Evolutionary conservation across 306 rosid genomes (phyloP), one percentile per base, ranked within the genome.

Genomic region (Pyrus pyrifolia): DNA sequence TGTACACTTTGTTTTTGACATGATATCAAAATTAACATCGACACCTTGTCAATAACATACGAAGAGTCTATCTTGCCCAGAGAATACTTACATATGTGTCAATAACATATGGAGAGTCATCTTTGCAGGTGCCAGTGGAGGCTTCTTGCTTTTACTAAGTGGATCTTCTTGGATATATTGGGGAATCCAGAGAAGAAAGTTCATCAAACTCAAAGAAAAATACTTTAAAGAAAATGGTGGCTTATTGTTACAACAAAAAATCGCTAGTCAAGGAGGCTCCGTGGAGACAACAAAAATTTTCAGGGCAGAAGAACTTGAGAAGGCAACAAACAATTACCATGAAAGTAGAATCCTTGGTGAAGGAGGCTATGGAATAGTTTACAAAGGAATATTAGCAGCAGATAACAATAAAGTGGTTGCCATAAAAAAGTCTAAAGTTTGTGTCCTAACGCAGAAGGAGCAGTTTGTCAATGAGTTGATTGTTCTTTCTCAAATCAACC

Each of bases 181-280:
- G 69, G 84, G 85, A n/a, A 7, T 18, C 29, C 77, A 61, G 40
- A 76, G 77, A 30, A 71, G n/a, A 27, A 81, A 33, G 33, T 45
- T 11, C 70, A 33, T 72, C 61, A 68, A 62, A 42, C 81, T 53
- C 35, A 76, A 53, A 67, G 52, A 71, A 22, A 38, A 38, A 0
- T 38, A 38, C 42, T 38, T 38, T 7, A 38, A 38, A 38, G 42
- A 38, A 38, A 38, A 38, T 38, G 42, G 42, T 38, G 9, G 42
- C 42, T 5, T 33, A 8, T 11, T 22, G 40, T 33, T 76, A 1
- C 38, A 2, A 9, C 40, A 76, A 35, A 3, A 22, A 17, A 35
- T 76, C 0, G 70, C 55, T 7, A 11, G 2, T 22, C 33, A 35
- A 55, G 17, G 67, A n/a, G 5, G 65, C 0, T n/a, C 65, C 0